Evolutionary conservation across 495 filamentous ascomycete genomes (phyloP), one percentile per base, ranked within the genome.

Genomic region (Aspergillus egyptiacus): DNA sequence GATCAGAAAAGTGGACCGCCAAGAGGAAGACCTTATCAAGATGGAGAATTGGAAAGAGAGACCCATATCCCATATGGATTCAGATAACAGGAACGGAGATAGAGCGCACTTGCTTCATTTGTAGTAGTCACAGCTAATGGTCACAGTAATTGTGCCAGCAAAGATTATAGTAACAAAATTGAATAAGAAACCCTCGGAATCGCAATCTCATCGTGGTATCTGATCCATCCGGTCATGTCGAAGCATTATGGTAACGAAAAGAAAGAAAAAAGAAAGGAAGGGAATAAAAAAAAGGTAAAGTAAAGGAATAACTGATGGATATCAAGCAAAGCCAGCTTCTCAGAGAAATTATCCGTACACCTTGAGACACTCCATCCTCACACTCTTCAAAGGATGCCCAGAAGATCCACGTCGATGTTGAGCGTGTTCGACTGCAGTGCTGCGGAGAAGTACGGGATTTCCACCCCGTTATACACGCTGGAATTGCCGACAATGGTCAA

Each of bases 361-460:
- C 18, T 8, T 9, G 25, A 43, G 18, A 20, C 40, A 27, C 13
- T 9, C 23, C 14, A 18, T 11, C 7, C 22, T 20, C 32, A 38
- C 20, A 25, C 8, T 34, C 13, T 13, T 14, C 6, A 30, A 14
- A 80, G 50, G 10, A 67, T 72, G 30, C 58, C 42, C 4, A 50
- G 54, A 28, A 79, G 60, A 55, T 81, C 62, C 57, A 81, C 40
- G 30, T 64, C 47, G 0, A 73, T 46, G 1, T 52, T 51, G 47
- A 77, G 51, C n/a, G 58, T 65, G 22, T 68, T 71, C 4, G 61
- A 48, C 18, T 56, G 37, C 46, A 82, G 52, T 11, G 77, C 75
- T 11, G 73, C 59, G 46, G 78, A 73, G 56, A 80, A 85, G 63
- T 89, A 89, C 20, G 71, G 57, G 46, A 88, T 62, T 24, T 73